phyloP scores from a whole-genome alignment of 768 basidiomycete genomes.

The Collybia mongolica region DNA sequence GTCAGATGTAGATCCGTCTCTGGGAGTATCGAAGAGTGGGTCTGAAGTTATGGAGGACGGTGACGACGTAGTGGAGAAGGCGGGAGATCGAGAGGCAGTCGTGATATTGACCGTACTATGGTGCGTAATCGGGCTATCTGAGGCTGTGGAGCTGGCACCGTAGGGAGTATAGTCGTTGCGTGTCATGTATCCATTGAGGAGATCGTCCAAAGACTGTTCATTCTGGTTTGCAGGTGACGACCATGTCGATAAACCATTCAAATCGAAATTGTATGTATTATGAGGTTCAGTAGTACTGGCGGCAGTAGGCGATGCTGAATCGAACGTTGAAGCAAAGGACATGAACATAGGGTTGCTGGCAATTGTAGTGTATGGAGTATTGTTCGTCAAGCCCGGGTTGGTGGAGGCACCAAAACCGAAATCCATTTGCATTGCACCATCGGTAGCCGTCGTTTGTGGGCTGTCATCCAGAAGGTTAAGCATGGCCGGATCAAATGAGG shows the following conservation, averaged over 20 bases:
- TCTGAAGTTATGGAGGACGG: constrained; percentile 30
- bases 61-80: constrained; percentile 40
- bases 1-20: constrained; percentile 30
- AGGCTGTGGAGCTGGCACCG: constrained; percentile 30
- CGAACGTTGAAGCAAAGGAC: constrained; percentile 68
- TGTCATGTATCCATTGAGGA: constrained; percentile 39
- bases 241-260: constrained; percentile 46
- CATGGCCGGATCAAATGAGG: constrained; percentile 67
- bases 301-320: constrained; percentile 32
- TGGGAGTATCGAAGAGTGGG: constrained; percentile 32
- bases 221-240: constrained; percentile 34
- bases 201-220: constrained; percentile 41
- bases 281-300: constrained; percentile 15
- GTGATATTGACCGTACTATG: constrained; percentile 25
- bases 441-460: constrained; percentile 51
- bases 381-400: constrained; percentile 41
- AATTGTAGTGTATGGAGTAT: constrained; percentile 70
- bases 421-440: constrained; percentile 62
- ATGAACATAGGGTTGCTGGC: constrained; percentile 84
- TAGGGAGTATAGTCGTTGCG: constrained; percentile 26
- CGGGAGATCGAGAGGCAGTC: constrained; percentile 20
- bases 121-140: constrained; percentile 60
- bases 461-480: constrained; percentile 64
- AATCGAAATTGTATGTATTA: constrained; percentile 44
- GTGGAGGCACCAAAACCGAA: constrained; percentile 45